Base-by-base conservation (phyloP, 768 basidiomycete genomes). In the Tremella fuciformis region DNA sequence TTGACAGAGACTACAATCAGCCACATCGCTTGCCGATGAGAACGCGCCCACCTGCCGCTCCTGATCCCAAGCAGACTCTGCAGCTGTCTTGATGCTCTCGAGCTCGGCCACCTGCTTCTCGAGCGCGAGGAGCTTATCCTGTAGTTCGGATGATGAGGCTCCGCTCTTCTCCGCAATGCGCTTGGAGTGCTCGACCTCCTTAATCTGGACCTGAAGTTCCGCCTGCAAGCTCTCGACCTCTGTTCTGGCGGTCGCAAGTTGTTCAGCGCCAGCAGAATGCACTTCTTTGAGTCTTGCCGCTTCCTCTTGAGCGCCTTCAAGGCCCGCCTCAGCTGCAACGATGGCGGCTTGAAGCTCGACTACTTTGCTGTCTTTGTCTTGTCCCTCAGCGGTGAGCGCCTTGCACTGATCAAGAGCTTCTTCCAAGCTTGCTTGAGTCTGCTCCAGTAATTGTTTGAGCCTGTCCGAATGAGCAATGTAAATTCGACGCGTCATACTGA, bases 341-440 rank as follows among this genome's bases (percentile, higher is more conserved):
- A 65, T 29, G 9, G 59, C 41, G 9, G 37, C 16, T 42, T 8
- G 54, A 25, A 29, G 19, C 19, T 39, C 7, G 25, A 13, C 61
- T 57, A 41, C 60, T 61, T 56, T 62, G 24, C 26, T 34, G 22
- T 62, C 18, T 26, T 58, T 60, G 8, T 19, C 50, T 13, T 62
- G 55, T 8, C 50, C 26, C 24, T 65, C 58, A 8, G 46, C 41
- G 2, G 53, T 58, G 15, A 44, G 42, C 15, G 48, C 22, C 21
- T 60, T 18, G 1, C 54, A 38, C 41, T 58, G 47, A 37, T 68
- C 60, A 8, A 59, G 39, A n/a, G 60, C 47, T 37, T 51, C 60
- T 21, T 44, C 37, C 13, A 68, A 19, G 42, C 58, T 60, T 8
- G 40, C 48, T 16, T 46, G 34, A 63, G 58, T 57, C 62, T 25